phyloP scores from a whole-genome alignment of 73 alveolate species.

The Paramecium sexaurelia region DNA sequence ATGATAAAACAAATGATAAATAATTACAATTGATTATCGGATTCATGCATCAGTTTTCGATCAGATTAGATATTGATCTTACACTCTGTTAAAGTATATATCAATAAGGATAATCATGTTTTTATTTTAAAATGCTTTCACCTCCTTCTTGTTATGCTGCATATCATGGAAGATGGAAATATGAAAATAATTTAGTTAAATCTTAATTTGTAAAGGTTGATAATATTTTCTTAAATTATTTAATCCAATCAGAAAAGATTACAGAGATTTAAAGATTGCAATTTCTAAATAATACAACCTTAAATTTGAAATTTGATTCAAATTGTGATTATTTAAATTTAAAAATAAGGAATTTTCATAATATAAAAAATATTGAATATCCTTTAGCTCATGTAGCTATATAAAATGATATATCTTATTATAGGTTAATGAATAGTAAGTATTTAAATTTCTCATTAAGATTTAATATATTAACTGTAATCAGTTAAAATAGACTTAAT shows the following conservation, averaged over 20 bases:
- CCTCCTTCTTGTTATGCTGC: background rate
- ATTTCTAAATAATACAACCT: background rate
- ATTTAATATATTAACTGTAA: background rate
- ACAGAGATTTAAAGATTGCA: background rate
- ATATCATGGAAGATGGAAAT: background rate
- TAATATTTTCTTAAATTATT: background rate
- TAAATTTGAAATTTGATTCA: background rate
- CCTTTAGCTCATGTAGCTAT: background rate
- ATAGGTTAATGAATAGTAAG: background rate
- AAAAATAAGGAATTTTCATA: background rate
- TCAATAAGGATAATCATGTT: background rate
- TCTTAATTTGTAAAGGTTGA: background rate
- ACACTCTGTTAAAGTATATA: background rate
- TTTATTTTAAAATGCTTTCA: background rate
- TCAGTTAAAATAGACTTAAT: background rate
- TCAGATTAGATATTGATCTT: background rate
- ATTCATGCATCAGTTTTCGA: background rate
- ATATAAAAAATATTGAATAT: background rate
- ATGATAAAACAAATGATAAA: background rate
- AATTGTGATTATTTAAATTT: background rate
- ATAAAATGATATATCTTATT: background rate
- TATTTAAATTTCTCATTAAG: background rate
- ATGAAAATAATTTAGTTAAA: background rate
- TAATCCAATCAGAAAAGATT: background rate
- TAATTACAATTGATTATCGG: background rate